Conservation (phyloP, 345 rosid species). For the Eucalyptus cladocalyx region DNA sequence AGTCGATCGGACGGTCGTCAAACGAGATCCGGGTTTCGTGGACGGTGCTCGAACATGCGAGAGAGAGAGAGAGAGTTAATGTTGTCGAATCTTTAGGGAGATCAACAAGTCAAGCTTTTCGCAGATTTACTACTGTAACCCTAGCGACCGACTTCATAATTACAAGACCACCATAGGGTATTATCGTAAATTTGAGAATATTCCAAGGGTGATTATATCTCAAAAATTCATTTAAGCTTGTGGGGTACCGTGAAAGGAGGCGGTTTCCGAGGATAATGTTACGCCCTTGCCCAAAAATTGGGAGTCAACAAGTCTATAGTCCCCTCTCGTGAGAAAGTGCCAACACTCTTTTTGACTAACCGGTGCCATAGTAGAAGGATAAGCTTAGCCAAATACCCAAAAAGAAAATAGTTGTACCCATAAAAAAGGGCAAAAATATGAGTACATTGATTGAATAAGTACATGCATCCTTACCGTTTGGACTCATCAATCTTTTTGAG, state of each 20-base stretch:
- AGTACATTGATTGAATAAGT: neutral
- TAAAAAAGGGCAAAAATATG: neutral
- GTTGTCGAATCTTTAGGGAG: neutral
- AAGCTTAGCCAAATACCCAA: neutral
- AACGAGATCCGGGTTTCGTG: neutral
- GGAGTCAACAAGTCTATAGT: neutral
- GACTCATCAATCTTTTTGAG: neutral
- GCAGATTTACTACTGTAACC: neutral
- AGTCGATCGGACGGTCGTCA: neutral
- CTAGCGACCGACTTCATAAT: neutral
- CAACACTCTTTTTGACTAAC: neutral
- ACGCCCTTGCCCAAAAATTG: neutral
- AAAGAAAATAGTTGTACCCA: neutral
- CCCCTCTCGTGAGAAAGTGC: neutral
- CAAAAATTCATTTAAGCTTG: neutral
- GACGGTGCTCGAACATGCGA: neutral
- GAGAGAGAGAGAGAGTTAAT: neutral
- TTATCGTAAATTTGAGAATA: neutral
- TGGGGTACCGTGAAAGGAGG: neutral
- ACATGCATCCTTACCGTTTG: too few relatives aligned
- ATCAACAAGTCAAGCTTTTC: neutral
- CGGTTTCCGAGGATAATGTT: neutral
- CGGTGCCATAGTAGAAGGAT: neutral
- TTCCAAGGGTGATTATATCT: neutral
- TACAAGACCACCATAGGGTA: rapidly evolving